phyloP scores from a whole-genome alignment of 73 alveolate species.

The Paramecium sonneborni region DNA sequence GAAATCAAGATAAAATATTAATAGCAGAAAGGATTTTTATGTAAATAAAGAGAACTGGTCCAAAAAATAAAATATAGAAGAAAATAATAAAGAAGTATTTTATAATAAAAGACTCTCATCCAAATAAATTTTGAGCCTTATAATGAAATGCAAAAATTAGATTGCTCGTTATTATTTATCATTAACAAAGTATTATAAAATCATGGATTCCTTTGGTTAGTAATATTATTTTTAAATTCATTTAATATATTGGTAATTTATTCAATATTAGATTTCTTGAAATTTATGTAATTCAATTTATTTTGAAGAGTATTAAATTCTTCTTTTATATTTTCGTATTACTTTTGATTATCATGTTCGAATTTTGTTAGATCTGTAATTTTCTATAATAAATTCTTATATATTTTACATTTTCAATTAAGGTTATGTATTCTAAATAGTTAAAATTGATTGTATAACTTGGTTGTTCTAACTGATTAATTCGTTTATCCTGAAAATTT shows the following conservation, averaged over 20 bases:
- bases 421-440: neutral
- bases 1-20: constrained; percentile 42
- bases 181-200: constrained; percentile 26
- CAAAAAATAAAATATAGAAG: no score
- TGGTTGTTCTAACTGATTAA: neutral
- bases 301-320: constrained; percentile 68
- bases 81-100: neutral
- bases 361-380: neutral
- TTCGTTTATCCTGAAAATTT: neutral
- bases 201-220: constrained; percentile 32
- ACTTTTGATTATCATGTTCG: neutral
- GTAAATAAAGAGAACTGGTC: neutral
- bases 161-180: neutral
- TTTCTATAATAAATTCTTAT: neutral
- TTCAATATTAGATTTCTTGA: constrained; percentile 1
- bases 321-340: neutral
- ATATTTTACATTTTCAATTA: neutral
- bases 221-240: constrained; percentile 17
- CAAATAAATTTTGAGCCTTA: neutral
- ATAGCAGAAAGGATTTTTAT: no score
- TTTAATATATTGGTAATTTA: neutral
- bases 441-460: neutral
- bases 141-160: neutral
- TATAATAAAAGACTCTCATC: neutral
- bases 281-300: constrained; percentile 1